These are phyloP conservation scores for Suhomyces pyralidae DNA, from an alignment of 805 yeast species.

Conservation along the genomic window DNA sequence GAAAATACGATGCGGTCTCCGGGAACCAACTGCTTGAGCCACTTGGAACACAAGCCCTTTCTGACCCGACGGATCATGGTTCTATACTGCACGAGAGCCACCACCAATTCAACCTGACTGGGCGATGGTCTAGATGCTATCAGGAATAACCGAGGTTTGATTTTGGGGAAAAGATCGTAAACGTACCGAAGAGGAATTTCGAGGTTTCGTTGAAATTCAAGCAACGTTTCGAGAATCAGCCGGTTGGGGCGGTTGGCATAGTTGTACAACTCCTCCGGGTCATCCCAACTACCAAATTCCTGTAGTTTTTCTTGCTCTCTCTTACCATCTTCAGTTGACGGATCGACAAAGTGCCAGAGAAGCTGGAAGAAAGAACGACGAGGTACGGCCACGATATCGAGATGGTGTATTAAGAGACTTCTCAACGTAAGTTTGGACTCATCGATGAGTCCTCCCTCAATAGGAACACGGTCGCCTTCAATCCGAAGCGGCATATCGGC, in stretches of 20 bases:
- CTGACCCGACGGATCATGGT: conserved; percentile 76
- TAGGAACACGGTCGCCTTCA: conserved; percentile 30
- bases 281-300: conserved; percentile 71
- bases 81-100: conserved; percentile 83
- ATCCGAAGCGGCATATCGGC: conserved; percentile 60
- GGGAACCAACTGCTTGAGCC: conserved; percentile 51
- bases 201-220: conserved; percentile 72
- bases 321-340: conserved; percentile 52
- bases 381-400: conserved; percentile 83
- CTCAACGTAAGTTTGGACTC: conserved; percentile 58
- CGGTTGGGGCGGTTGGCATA: conserved; percentile 93
- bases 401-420: conserved; percentile 68
- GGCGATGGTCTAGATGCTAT: conserved; percentile 63
- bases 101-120: conserved; percentile 56
- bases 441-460: conserved; percentile 61
- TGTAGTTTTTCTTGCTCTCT: conserved; percentile 71
- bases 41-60: conserved; percentile 78
- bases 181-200: conserved; percentile 72
- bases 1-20: conserved; percentile 55
- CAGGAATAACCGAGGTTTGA: conserved; percentile 81
- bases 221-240: conserved; percentile 76
- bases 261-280: conserved; percentile 78
- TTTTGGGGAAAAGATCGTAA: conserved; percentile 72
- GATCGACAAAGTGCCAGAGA: conserved; percentile 62
- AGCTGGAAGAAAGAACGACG: conserved; percentile 74